These are phyloP conservation scores for Pleurotus ostreatus DNA, from an alignment of 768 basidiomycete genomes.

Conservation along the genomic window DNA sequence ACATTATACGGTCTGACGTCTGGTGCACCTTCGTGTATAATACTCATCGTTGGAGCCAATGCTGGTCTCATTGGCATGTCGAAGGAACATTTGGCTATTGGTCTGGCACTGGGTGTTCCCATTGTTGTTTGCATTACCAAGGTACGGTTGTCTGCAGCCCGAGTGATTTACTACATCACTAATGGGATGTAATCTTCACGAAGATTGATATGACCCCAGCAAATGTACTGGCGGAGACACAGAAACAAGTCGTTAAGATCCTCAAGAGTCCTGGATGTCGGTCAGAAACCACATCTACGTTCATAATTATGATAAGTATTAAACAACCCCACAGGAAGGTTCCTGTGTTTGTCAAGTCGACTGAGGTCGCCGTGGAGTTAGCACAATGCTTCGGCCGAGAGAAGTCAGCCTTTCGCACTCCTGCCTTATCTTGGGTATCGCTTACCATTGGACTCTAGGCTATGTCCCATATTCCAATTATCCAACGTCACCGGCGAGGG, in stretches of 20 bases:
- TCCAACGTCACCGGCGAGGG: slow-evolving; percentile 97
- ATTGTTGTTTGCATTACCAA: slow-evolving; percentile 94
- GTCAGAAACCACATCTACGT: slow-evolving; percentile 41
- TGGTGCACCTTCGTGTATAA: slow-evolving; percentile 86
- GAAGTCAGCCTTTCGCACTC: slow-evolving; percentile 37
- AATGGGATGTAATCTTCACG: not conserved
- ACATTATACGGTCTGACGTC: slow-evolving; percentile 95
- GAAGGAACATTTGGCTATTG: slow-evolving; percentile 94
- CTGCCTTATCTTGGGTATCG: not conserved
- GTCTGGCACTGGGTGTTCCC: slow-evolving; percentile 89
- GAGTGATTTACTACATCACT: no score
- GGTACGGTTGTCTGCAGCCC: slow-evolving; percentile 30
- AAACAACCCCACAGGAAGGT: no score
- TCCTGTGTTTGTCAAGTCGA: slow-evolving; percentile 80
- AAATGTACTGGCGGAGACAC: slow-evolving; percentile 86
- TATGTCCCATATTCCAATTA: slow-evolving; percentile 88
- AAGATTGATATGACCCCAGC: slow-evolving; percentile 97
- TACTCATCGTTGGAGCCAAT: slow-evolving; percentile 93
- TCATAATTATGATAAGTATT: no score
- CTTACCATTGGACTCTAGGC: slow-evolving; percentile 32
- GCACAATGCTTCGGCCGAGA: slow-evolving; percentile 72
- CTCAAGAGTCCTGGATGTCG: slow-evolving; percentile 90
- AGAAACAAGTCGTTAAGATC: slow-evolving; percentile 91
- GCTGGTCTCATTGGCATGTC: slow-evolving; percentile 91
- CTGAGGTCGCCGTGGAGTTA: slow-evolving; percentile 77